phyloP scores from a whole-genome alignment of 2,329 filamentous ascomycete genomes.

The Aschersonia sp. region DNA sequence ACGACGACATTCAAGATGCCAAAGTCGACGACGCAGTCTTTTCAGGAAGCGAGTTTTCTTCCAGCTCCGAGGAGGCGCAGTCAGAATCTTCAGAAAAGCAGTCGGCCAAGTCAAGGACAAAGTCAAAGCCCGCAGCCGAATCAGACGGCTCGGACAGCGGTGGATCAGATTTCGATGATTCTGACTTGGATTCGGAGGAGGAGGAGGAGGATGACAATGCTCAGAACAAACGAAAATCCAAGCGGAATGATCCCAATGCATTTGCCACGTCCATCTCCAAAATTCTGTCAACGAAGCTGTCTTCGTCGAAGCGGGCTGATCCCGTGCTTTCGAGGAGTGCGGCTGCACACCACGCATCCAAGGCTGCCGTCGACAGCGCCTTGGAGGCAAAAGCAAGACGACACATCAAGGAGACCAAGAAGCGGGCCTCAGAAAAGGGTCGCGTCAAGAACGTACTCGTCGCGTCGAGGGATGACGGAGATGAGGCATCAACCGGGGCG shows the following conservation, averaged over 20 bases:
- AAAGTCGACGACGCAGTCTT: constrained; percentile 32
- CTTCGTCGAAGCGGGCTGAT: constrained; percentile 66
- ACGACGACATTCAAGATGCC: constrained; percentile 36
- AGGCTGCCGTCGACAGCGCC: constrained; percentile 57
- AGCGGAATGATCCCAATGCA: constrained; percentile 81
- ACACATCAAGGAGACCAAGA: constrained; percentile 69
- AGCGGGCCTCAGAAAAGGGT: constrained; percentile 67
- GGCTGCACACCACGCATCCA: constrained; percentile 56
- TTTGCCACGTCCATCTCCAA: constrained; percentile 90
- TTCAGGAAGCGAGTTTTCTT: constrained; percentile 16
- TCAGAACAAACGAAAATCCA: constrained; percentile 40
- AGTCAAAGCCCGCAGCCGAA: not conserved
- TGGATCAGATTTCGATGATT: constrained; percentile 22
- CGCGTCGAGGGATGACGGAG: constrained; percentile 37
- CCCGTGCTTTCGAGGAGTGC: constrained; percentile 81
- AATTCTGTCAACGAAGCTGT: constrained; percentile 81
- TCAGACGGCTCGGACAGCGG: constrained; percentile 1
- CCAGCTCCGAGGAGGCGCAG: not conserved
- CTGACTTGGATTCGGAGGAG: constrained; percentile 11
- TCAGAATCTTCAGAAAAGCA: not conserved
- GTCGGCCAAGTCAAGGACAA: not conserved
- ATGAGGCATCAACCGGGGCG: constrained; percentile 32
- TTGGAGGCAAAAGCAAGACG: constrained; percentile 70
- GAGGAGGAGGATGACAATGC: constrained; percentile 13
- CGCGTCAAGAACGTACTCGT: constrained; percentile 75